Evolutionary conservation across 2,329 filamentous ascomycete species (phyloP), one percentile per base, ranked within the genome.

Genomic region (Xylariaceae sp.): DNA sequence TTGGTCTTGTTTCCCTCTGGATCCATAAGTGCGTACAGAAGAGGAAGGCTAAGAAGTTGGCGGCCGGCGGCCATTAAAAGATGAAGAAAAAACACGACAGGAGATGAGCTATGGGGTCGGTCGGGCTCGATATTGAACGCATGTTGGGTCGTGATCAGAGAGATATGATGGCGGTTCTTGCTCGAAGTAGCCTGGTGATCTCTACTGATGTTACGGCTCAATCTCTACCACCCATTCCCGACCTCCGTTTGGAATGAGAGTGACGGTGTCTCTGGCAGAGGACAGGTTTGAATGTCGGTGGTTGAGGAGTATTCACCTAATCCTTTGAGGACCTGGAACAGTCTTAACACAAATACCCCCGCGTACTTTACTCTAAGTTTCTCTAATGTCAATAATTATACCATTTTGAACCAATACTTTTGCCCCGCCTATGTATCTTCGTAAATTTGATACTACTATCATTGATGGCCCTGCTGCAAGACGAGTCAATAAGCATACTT

Each of bases 301-400:
- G n/a, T n/a, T n/a, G n/a, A n/a, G n/a, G n/a, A n/a, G n/a, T n/a
- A n/a, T n/a, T n/a, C n/a, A n/a, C n/a, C n/a, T n/a, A n/a, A n/a
- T n/a, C n/a, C n/a, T n/a, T n/a, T n/a, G n/a, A n/a, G n/a, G n/a
- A n/a, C n/a, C n/a, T n/a, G n/a, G n/a, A n/a, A n/a, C n/a, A n/a
- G n/a, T n/a, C n/a, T n/a, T n/a, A n/a, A n/a, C n/a, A 47, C 49
- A 46, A 49, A 51, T 52, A 50, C 50, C 54, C 48, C 35, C 48
- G 16, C 16, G 56, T 54, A 49, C 50, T 56, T 58, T 55, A 51
- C 44, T 48, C 44, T 42, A 54, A 57, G 49, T 56, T 60, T 55
- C 50, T 56, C 50, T 61, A 60, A 61, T 61, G 48, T 44, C 56
- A 61, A 58, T 48, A 34, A 45, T 44, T n/a, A n/a, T n/a, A n/a